Percentiles rank a stretch among this genome's conserved stretches.
Conservation (phyloP, 129 eudicot species). For the Pulicaria dysenterica region DNA sequence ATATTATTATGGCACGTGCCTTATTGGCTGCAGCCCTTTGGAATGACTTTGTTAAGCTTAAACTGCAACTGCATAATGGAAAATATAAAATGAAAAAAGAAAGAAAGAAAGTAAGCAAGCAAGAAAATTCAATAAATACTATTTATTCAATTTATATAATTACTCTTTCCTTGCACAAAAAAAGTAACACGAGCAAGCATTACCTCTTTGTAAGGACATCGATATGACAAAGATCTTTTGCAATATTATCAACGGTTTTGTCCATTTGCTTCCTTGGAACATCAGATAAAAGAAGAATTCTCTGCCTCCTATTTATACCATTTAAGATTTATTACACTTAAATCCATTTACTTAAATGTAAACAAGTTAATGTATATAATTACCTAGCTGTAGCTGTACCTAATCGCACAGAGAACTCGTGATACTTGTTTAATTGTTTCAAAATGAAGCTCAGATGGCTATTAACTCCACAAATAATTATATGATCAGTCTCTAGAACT, state of each 20-base stretch:
- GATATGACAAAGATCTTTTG: conserved; percentile 86
- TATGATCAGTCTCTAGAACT: conserved; percentile 89
- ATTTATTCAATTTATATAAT: too few species aligned
- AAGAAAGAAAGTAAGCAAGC: conserved; percentile 9
- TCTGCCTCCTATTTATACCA: conserved; percentile 71
- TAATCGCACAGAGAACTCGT: conserved; percentile 87
- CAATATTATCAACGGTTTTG: conserved; percentile 67
- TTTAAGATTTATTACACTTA: conserved; percentile 22
- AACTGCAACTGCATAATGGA: conserved; percentile 75
- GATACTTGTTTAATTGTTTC: conserved; percentile 92
- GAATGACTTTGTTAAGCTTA: conserved; percentile 88
- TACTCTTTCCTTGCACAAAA: not conserved
- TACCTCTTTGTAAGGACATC: conserved; percentile 93
- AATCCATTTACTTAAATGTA: not conserved
- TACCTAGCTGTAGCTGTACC: conserved; percentile 98
- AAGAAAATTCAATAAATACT: not conserved
- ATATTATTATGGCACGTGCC: conserved; percentile 90
- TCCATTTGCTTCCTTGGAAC: conserved; percentile 94
- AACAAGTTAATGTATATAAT: conserved; percentile 17
- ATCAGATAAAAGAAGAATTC: conserved; percentile 92
- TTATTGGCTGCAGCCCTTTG: conserved; percentile 96
- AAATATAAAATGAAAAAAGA: conserved; percentile 26
- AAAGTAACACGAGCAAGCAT: not conserved
- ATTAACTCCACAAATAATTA: conserved; percentile 92
- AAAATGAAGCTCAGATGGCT: conserved; percentile 82